phyloP scores from a whole-genome alignment of 768 basidiomycete genomes.

The Gymnopilus dilepis region DNA sequence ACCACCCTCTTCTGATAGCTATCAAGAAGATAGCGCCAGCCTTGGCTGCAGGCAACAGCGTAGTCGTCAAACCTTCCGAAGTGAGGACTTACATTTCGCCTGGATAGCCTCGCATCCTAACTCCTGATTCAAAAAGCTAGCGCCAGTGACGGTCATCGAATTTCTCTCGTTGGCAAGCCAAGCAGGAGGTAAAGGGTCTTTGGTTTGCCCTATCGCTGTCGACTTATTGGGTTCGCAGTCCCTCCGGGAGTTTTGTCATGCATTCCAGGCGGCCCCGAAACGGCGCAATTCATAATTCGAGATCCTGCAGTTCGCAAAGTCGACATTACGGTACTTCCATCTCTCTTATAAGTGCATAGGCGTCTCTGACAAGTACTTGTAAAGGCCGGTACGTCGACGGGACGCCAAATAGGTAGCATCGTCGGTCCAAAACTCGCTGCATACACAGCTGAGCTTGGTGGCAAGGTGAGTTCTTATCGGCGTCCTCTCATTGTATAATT shows the following conservation, averaged over 20 bases:
- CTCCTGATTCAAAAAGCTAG: constrained; percentile 47
- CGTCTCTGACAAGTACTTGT: background rate
- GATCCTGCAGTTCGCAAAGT: constrained; percentile 78
- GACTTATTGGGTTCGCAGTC: constrained; percentile 50
- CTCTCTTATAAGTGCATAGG: background rate
- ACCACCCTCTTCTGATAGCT: constrained; percentile 88
- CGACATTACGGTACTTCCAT: constrained; percentile 69
- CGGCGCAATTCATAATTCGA: constrained; percentile 68
- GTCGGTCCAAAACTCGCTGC: constrained; percentile 76
- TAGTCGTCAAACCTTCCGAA: constrained; percentile 85
- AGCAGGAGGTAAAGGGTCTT: constrained; percentile 59
- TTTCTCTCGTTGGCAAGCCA: constrained; percentile 68
- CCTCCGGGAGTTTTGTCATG: constrained; percentile 76
- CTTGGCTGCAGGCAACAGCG: constrained; percentile 82
- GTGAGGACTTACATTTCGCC: constrained; percentile 34
- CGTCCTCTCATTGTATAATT: background rate
- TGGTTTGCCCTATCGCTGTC: background rate
- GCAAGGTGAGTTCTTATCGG: constrained; percentile 58
- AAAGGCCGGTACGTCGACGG: constrained; percentile 81
- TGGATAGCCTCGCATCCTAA: constrained; percentile 3
- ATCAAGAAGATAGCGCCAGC: constrained; percentile 89
- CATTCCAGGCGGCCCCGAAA: constrained; percentile 69
- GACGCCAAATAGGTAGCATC: constrained; percentile 71
- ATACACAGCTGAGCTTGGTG: constrained; percentile 86
- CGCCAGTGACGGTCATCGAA: constrained; percentile 81